phyloP scores from a whole-genome alignment of 345 rosid species.

The Euphorbia lathyris region DNA sequence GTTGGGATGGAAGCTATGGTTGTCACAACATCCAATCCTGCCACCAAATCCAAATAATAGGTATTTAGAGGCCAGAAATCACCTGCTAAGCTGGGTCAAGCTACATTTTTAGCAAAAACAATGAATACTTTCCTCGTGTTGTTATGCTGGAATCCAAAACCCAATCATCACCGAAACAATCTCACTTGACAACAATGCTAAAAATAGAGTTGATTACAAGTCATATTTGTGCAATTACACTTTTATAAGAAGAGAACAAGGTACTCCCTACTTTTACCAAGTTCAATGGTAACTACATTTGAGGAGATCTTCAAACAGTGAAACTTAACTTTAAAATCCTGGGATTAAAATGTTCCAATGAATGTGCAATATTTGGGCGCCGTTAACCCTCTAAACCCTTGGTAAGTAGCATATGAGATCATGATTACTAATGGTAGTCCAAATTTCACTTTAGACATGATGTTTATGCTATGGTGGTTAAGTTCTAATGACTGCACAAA shows the following conservation, averaged over 20 bases:
- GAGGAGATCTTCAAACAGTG: background rate
- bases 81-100: background rate
- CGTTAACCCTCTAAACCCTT: background rate
- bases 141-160: background rate
- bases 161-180: background rate
- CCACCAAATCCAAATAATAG: background rate
- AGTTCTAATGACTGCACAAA: background rate
- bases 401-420: background rate
- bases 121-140: background rate
- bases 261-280: no score
- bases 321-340: background rate
- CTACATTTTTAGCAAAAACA: background rate
- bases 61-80: background rate
- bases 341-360: background rate
- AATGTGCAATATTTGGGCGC: background rate
- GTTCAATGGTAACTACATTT: background rate
- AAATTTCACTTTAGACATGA: background rate
- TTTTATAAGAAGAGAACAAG: background rate
- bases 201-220: background rate
- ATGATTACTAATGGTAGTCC: background rate
- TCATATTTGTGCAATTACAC: background rate
- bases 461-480: background rate
- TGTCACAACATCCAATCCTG: constrained; percentile 83
- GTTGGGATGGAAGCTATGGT: constrained; percentile 74
- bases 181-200: background rate